Evolutionary conservation across 805 yeast genomes (phyloP).

Genomic region (Phaffomyces antillensis): DNA sequence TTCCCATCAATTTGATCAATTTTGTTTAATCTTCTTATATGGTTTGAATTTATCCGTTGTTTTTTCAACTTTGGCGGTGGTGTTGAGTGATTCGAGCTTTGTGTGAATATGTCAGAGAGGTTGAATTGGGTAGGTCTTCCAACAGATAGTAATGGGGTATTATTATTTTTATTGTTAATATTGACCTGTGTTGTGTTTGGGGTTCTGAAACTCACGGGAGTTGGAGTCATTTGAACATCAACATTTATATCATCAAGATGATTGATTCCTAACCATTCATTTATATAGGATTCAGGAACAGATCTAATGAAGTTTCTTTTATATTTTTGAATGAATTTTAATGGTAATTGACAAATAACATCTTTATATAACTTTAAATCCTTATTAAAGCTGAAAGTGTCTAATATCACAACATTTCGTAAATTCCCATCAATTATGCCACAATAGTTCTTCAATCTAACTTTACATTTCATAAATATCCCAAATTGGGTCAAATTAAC

Average conservation of each 20-base stretch:
- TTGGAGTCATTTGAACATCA: too few species aligned
- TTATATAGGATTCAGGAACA: not conserved
- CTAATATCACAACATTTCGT: not conserved
- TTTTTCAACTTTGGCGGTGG: not conserved
- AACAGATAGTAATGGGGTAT: not conserved
- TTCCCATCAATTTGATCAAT: slow-evolving; percentile 17
- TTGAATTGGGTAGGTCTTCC: not conserved
- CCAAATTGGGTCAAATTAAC: slow-evolving; percentile 1
- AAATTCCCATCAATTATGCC: slow-evolving; percentile 6
- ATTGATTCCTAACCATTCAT: not conserved
- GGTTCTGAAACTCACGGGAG: not conserved
- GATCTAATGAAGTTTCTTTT: not conserved
- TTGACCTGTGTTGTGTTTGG: not conserved
- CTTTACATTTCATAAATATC: slow-evolving; percentile 6
- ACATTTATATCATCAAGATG: not conserved
- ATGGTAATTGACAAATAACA: slow-evolving; percentile 4
- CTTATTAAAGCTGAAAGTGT: not conserved
- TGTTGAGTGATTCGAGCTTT: not conserved
- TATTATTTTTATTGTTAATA: not conserved
- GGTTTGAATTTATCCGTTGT: not conserved
- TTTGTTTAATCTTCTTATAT: slow-evolving; percentile 8
- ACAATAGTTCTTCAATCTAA: slow-evolving; percentile 6
- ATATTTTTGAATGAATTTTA: not conserved
- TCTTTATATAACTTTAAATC: slow-evolving; percentile 4
- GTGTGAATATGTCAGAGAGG: not conserved